phyloP scores from a whole-genome alignment of 2,329 filamentous ascomycete genomes.

The Apiospora sp. region DNA sequence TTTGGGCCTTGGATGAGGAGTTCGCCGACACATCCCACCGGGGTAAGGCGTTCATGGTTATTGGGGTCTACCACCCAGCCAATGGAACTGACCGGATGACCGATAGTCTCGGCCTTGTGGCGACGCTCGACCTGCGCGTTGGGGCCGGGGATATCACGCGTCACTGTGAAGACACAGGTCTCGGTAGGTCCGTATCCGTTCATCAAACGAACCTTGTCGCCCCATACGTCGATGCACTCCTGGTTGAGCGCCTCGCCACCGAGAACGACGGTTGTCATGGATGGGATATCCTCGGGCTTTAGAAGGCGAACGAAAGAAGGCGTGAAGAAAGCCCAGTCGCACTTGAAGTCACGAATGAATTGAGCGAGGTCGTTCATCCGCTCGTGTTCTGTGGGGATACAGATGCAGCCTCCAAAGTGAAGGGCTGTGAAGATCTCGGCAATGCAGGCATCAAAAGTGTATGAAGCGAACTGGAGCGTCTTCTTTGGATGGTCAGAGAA shows the following conservation, averaged over 20 bases:
- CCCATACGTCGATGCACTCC: constrained; percentile 16
- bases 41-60: constrained; percentile 12
- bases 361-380: constrained; percentile 20
- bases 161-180: background rate
- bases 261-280: constrained; percentile 1
- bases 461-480: constrained; percentile 17
- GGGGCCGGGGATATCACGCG: background rate
- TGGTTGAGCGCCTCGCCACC: constrained; percentile 16
- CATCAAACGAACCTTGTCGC: constrained; percentile 2
- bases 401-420: constrained; percentile 11
- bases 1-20: constrained; percentile 19
- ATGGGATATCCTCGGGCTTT: constrained; percentile 16
- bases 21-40: constrained; percentile 20
- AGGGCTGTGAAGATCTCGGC: constrained; percentile 23
- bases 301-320: constrained; percentile 5
- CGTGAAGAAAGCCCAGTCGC: constrained; percentile 22
- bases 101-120: constrained; percentile 20
- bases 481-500: constrained; percentile 37
- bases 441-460: constrained; percentile 18
- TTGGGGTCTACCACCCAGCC: constrained; percentile 23
- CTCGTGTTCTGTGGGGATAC: constrained; percentile 14
- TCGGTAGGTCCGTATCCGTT: constrained; percentile 23
- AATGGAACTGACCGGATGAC: background rate
- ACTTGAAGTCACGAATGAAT: constrained; percentile 1
- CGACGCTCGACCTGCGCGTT: background rate